Percentiles rank a stretch among this genome's conserved stretches.
Conservation (phyloP, 2,329 filamentous ascomycete genomes). For the Aschersonia sp. region DNA sequence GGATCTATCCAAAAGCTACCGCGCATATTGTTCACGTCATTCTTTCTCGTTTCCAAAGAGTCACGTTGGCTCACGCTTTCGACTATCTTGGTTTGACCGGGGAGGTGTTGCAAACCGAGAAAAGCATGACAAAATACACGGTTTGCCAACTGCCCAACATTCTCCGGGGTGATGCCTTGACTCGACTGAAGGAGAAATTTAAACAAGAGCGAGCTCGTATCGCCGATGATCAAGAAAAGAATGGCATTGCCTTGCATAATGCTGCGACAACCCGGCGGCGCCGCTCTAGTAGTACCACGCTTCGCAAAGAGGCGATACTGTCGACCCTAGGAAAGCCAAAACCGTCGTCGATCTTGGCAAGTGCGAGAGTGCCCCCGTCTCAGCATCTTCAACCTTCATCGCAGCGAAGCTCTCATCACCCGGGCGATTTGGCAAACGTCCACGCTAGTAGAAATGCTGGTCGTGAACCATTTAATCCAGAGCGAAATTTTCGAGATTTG, state of each 20-base stretch:
- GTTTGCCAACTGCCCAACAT: constrained; percentile 85
- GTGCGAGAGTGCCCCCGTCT: constrained; percentile 18
- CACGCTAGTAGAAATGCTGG: constrained; percentile 51
- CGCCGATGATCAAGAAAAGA: constrained; percentile 61
- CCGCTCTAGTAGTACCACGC: constrained; percentile 56
- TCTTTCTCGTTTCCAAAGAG: constrained; percentile 80
- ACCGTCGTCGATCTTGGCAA: constrained; percentile 26
- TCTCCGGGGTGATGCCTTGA: constrained; percentile 67
- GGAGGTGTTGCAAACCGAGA: constrained; percentile 85
- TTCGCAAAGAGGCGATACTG: constrained; percentile 67
- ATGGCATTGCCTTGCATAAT: constrained; percentile 93
- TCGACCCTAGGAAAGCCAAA: constrained; percentile 43
- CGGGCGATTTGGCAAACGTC: constrained; percentile 69
- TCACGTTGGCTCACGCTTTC: constrained; percentile 88
- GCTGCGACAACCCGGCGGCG: constrained; percentile 48
- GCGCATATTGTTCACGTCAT: constrained; percentile 98
- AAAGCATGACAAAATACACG: constrained; percentile 86
- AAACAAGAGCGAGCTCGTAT: constrained; percentile 69
- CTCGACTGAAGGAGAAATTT: constrained; percentile 87
- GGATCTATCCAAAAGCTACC: constrained; percentile 90
- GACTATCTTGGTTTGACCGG: constrained; percentile 84
- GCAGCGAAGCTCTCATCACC: constrained; percentile 37
- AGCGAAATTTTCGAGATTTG: constrained; percentile 15
- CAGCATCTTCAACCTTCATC: constrained; percentile 23
- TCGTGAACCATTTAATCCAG: constrained; percentile 17